A percentile compares a stretch with the other conserved stretches of the same genome.
Evolutionary conservation across 192 early-diverging fungal genomes (phyloP).

Genomic region (Spinellus fusiger): DNA sequence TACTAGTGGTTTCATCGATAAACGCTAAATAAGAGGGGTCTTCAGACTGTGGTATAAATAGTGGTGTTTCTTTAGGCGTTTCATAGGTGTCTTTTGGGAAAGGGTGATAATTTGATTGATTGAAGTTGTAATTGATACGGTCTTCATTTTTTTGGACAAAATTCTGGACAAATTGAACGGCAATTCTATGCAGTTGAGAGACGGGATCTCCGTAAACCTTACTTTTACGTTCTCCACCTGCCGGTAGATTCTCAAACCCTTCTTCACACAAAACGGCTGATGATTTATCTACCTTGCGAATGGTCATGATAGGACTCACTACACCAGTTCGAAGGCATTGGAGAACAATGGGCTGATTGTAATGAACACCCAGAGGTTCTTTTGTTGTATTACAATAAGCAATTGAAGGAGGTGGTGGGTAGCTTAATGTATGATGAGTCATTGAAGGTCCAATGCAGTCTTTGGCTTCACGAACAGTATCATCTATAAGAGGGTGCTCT

Average conservation of each 20-base stretch:
- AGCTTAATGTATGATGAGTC: constrained; percentile 13
- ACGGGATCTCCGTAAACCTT: constrained; percentile 73
- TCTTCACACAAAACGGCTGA: constrained; percentile 65
- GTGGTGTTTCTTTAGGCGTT: no score
- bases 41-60: no score
- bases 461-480: background rate
- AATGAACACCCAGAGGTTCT: constrained; percentile 70
- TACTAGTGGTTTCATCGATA: no score
- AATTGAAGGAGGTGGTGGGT: constrained; percentile 64
- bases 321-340: constrained; percentile 85
- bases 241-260: constrained; percentile 2
- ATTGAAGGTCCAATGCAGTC: constrained; percentile 11
- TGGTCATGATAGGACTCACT: constrained; percentile 71
- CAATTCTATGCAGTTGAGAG: constrained; percentile 86
- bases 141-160: no score
- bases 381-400: constrained; percentile 57
- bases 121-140: no score
- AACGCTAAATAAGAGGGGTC: no score
- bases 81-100: no score
- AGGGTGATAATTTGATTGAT: no score
- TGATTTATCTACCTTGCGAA: constrained; percentile 80
- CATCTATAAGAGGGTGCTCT: constrained; percentile 26
- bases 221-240: constrained; percentile 33
- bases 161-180: constrained; percentile 62
- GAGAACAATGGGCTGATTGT: constrained; percentile 84